Percentiles rank a stretch among this genome's conserved stretches.
These are phyloP conservation scores for Mrakia gelida DNA, from an alignment of 768 basidiomycete genomes.

Conservation along the genomic window DNA sequence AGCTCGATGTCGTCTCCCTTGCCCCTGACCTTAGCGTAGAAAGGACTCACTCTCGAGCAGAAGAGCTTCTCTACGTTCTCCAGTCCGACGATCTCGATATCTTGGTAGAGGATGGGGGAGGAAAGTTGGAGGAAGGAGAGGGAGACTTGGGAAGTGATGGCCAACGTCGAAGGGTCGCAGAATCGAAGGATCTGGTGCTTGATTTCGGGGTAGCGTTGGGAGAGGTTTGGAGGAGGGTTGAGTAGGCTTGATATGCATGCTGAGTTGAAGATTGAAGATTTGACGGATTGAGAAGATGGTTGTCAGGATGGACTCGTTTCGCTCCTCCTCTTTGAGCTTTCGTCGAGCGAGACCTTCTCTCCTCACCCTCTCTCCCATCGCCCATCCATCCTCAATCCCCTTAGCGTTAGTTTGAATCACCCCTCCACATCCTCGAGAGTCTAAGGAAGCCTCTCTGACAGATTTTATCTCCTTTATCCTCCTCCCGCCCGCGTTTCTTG, in stretches of 20 bases:
- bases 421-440: neutral
- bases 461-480: neutral
- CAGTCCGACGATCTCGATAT: neutral
- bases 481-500: too few species aligned
- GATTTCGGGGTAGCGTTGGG: neutral
- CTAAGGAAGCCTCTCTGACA: neutral
- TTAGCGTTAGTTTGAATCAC: neutral
- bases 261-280: neutral
- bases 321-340: too few species aligned
- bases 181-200: neutral
- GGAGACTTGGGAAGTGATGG: neutral
- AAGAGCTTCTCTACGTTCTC: neutral
- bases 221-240: neutral
- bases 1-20: too few species aligned
- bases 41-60: neutral
- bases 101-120: neutral
- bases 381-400: neutral
- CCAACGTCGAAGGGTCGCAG: neutral
- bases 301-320: too few species aligned
- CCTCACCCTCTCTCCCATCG: neutral
- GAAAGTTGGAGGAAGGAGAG: neutral
- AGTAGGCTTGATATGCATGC: neutral
- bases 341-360: too few species aligned
- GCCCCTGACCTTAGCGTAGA: neutral
- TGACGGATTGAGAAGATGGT: neutral